A percentile compares a stretch with the other conserved stretches of the same genome.
These are phyloP conservation scores for Paradendryphiella salina DNA, from an alignment of 2,329 filamentous ascomycete species.

Conservation along the genomic window DNA sequence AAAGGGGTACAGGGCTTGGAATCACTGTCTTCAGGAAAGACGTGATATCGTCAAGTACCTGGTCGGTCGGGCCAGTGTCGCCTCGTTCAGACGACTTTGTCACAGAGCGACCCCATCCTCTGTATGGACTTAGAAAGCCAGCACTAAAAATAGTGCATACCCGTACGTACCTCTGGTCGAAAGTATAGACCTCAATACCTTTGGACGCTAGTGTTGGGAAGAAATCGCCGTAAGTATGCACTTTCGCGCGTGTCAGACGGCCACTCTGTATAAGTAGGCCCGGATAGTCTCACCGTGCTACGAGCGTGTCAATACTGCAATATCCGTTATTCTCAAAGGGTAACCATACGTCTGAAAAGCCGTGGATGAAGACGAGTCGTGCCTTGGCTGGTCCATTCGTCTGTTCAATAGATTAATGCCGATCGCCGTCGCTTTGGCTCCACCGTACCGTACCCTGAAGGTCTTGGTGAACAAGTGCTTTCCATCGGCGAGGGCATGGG, in stretches of 20 bases:
- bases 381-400: constrained; percentile 64
- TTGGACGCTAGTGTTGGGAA: constrained; percentile 69
- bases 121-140: constrained; percentile 22
- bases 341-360: constrained; percentile 68
- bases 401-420: constrained; percentile 44
- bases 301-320: constrained; percentile 2
- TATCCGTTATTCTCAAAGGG: neutral
- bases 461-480: constrained; percentile 63
- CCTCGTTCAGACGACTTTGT: constrained; percentile 65
- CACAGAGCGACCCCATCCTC: constrained; percentile 81
- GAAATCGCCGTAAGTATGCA: constrained; percentile 74
- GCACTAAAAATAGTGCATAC: neutral
- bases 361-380: constrained; percentile 81
- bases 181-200: constrained; percentile 74
- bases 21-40: constrained; percentile 69
- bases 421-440: constrained; percentile 5
- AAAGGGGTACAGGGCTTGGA: constrained; percentile 63
- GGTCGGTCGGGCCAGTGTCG: constrained; percentile 71
- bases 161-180: constrained; percentile 69
- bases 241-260: constrained; percentile 40
- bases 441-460: constrained; percentile 55
- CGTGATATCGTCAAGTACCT: constrained; percentile 76
- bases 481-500: constrained; percentile 57
- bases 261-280: neutral
- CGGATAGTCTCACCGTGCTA: constrained; percentile 17